Evolutionary conservation across 2,329 filamentous ascomycete genomes (phyloP).

Genomic region (Bipolaris victoriae): DNA sequence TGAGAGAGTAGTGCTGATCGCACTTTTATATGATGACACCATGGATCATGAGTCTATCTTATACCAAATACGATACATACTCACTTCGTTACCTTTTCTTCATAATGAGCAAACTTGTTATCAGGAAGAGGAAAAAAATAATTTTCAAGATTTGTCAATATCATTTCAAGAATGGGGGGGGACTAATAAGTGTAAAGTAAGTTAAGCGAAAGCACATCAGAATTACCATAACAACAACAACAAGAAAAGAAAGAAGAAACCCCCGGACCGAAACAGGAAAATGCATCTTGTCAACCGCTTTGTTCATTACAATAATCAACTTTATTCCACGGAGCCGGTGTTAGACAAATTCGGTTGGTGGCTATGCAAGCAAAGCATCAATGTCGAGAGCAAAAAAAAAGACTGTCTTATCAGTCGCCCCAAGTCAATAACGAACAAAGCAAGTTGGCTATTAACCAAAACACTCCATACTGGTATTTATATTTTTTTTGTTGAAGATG

Average conservation of each 20-base stretch:
- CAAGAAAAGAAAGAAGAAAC: background rate
- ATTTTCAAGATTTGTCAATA: no score
- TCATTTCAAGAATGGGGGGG: no score
- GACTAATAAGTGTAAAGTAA: no score
- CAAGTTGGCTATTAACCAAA: background rate
- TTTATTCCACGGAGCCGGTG: background rate
- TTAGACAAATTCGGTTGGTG: background rate
- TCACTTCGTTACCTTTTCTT: no score
- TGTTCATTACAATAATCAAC: background rate
- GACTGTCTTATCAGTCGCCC: background rate
- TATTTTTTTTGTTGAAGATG: constrained; percentile 11
- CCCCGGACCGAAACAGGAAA: background rate
- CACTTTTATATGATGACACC: no score
- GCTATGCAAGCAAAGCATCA: background rate
- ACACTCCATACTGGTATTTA: constrained; percentile 7
- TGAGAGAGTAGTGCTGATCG: no score
- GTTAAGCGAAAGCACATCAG: background rate
- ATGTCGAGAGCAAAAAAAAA: background rate
- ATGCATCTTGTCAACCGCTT: background rate
- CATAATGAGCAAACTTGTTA: no score
- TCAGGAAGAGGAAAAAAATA: no score
- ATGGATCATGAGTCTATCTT: no score
- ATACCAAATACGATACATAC: no score
- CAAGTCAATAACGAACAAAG: background rate
- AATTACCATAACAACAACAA: background rate